Base-by-base conservation (phyloP, 768 basidiomycete genomes). In the Boletus rubroflammeus region DNA sequence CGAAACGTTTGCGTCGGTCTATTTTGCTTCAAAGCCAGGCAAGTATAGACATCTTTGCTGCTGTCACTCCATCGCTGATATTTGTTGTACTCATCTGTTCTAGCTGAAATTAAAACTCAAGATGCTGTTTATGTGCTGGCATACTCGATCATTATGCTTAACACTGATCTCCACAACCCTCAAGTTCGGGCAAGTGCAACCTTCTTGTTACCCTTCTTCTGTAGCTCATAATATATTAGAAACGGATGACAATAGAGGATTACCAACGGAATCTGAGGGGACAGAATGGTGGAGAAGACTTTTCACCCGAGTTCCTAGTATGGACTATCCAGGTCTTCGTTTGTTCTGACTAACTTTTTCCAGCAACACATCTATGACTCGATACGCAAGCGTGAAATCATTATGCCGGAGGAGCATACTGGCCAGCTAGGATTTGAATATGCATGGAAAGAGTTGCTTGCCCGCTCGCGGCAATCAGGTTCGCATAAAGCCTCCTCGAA, bases 361-460 rank as follows among this genome's bases (percentile, higher is more conserved):
- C 32, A 97, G 95, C 83, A 86, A 76, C 80, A 79, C 41, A 92
- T 98, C 48, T 98, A 93, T 60, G 94, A 98, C 61, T 93, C 91
- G 1, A 97, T 99, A 63, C 84, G 90, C 49, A 94, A 90, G 72
- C 78, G 85, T 40, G 97, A 99, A 73, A 98, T 99, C 51, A 81
- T 98, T 47, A 88, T 99, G 85, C 96, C 97, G 0, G 94, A 98
- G 71, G 97, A 99, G 62, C 97, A 99, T 64, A 90, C 86, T 9
- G 97, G 96, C 2, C 92, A 93, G 66, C 80, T 96, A 42, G 97
- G 97, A 9, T 99, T 99, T 67, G 97, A 98, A 62, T 97, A 96
- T 68, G 96, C 97, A 17, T 99, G 97, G 97, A 98, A 97, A 68
- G 94, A 98, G 62, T 76, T 99, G 10, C 78, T 98, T 35, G 72